Percentiles rank a stretch among this genome's conserved stretches.
Evolutionary conservation across 805 yeast genomes (phyloP).

Genomic region (Metschnikowia chrysomelidarum): DNA sequence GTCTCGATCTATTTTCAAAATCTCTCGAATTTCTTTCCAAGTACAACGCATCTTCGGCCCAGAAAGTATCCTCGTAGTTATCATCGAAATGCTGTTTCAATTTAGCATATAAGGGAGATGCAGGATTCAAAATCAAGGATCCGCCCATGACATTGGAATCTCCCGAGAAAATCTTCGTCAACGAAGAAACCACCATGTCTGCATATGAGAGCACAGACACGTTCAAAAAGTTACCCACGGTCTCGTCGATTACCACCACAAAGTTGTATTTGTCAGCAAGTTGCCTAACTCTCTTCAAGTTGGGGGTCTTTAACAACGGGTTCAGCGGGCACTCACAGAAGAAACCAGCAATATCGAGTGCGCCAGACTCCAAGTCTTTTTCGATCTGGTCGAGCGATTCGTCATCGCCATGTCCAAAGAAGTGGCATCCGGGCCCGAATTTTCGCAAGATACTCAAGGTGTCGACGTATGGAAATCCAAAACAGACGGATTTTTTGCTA

Average conservation of each 20-base stretch:
- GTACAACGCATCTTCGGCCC: slow-evolving; percentile 94
- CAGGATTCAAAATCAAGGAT: slow-evolving; percentile 73
- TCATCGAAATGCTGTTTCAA: slow-evolving; percentile 52
- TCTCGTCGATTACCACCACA: slow-evolving; percentile 87
- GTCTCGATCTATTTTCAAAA: slow-evolving; percentile 60
- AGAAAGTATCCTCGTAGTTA: slow-evolving; percentile 67
- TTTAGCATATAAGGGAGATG: slow-evolving; percentile 46
- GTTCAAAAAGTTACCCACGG: slow-evolving; percentile 88
- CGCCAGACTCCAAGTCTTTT: slow-evolving; percentile 50
- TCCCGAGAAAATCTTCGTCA: slow-evolving; percentile 91
- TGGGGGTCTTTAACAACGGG: slow-evolving; percentile 86
- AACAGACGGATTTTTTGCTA: slow-evolving; percentile 73
- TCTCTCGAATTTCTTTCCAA: slow-evolving; percentile 93
- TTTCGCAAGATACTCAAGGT: slow-evolving; percentile 81
- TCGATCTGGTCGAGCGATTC: slow-evolving; percentile 66
- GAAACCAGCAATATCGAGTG: slow-evolving; percentile 63
- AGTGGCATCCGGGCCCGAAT: slow-evolving; percentile 89
- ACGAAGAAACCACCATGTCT: slow-evolving; percentile 83
- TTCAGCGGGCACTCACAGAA: slow-evolving; percentile 95
- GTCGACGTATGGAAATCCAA: slow-evolving; percentile 96
- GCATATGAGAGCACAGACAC: slow-evolving; percentile 76
- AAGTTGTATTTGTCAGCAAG: slow-evolving; percentile 71
- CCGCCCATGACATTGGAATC: slow-evolving; percentile 97
- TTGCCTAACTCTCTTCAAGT: slow-evolving; percentile 59
- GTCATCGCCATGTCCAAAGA: slow-evolving; percentile 82